Base-by-base conservation (phyloP, 176 grass and related monocot genomes). In the Rhynchospora tenuis region DNA sequence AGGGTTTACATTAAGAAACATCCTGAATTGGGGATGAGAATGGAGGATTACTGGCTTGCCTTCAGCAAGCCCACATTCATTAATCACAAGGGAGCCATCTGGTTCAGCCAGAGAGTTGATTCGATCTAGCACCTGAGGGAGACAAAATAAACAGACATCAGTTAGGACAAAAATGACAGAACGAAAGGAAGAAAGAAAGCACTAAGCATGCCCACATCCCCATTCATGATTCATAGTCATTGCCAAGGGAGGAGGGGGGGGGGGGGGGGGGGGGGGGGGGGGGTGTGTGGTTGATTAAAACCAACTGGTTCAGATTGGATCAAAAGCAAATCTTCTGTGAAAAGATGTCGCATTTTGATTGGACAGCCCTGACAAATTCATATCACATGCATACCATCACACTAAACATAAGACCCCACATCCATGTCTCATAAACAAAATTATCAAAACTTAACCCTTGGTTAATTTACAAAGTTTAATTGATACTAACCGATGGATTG, bases 101-200 rank as follows among this genome's bases (percentile, higher is more conserved):
- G 93, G 87, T 86, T 98, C 95, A 83, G 94, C 86, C 82, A 98
- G 88, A 79, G 95, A 98, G 76, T 98, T 98, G 61, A 98, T 98
- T 76, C 95, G 90, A 85, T 98, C 95, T 52, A 98, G 95, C 46
- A 98, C 90, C 95, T 98, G 61, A 61, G 45, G 63, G 26, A 58
- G 28, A 87, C 71, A 29, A 87, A 51, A 82, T 15, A 83, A 92
- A 79, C 42, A 55, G 67, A 64, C 66, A 81, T 46, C 46, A 83
- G 64, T 20, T 5, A 83, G 20, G 51, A 47, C 57, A 75, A 24
- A 78, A 28, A 44, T 38, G 33, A 2, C 33, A 38, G 5, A 38
- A 38, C 3, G 59, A 10, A 60, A 60, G 23, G 1, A 28, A 64
- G 29, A 2, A 14, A 3, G 12, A 64, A 29, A 64, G 9, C 9